Conservation (phyloP, 2,329 filamentous ascomycete genomes). For the Lasiodiplodia gonubiensis region DNA sequence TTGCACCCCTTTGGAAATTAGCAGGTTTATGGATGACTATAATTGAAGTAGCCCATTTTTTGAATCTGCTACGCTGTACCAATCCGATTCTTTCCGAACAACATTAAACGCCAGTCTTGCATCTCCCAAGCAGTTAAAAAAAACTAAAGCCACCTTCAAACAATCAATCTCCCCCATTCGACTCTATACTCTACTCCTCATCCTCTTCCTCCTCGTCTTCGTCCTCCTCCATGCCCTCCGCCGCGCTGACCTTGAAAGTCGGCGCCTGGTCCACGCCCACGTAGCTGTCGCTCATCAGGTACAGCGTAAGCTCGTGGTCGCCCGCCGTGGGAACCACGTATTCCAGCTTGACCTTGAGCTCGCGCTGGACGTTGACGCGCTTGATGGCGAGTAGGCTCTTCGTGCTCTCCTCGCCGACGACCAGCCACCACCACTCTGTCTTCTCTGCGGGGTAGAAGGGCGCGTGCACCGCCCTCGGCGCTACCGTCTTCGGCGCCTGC, state of each 20-base stretch:
- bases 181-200: constrained; percentile 21
- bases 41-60: background rate
- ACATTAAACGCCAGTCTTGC: background rate
- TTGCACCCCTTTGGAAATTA: background rate
- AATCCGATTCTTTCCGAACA: background rate
- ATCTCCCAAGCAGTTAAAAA: background rate
- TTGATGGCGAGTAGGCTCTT: constrained; percentile 92
- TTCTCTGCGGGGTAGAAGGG: constrained; percentile 93
- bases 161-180: too few species aligned
- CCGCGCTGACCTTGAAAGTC: constrained; percentile 81
- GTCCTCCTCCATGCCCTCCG: constrained; percentile 94
- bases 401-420: constrained; percentile 89
- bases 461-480: constrained; percentile 73
- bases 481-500: constrained; percentile 70
- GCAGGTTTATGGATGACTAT: background rate
- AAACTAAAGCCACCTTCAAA: background rate
- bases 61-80: background rate
- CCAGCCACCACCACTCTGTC: constrained; percentile 98
- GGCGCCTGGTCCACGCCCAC: constrained; percentile 96
- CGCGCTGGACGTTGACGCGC: constrained; percentile 82
- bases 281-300: constrained; percentile 97
- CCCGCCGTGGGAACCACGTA: constrained; percentile 86
- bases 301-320: constrained; percentile 85
- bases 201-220: constrained; percentile 76
- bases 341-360: constrained; percentile 80